A percentile compares a stretch with the other conserved stretches of the same genome.
Conservation (phyloP, 2,329 filamentous ascomycete genomes). For the Eurotiales sp. region DNA sequence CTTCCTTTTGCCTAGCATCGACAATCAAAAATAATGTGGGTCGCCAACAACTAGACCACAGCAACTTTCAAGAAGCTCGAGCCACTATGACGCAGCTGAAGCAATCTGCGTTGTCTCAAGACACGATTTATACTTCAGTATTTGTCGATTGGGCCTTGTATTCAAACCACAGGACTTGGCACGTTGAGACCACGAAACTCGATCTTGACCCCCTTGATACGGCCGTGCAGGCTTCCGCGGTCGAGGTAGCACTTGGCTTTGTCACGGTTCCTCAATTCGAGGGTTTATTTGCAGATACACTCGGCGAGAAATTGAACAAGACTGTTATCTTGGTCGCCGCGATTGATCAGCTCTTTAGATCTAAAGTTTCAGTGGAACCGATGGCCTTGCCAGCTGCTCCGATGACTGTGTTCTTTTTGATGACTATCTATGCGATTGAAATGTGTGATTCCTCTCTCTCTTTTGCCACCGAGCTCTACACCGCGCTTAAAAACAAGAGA, state of each 20-base stretch:
- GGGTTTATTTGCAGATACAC: conserved; percentile 1
- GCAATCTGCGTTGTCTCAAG: not conserved
- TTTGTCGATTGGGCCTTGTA: not conserved
- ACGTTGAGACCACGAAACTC: not conserved
- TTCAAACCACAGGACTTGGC: not conserved
- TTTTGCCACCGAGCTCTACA: conserved; percentile 16
- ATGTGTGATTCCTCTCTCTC: conserved; percentile 19
- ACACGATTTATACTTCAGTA: not conserved
- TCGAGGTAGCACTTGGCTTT: not conserved
- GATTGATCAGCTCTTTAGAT: conserved; percentile 15
- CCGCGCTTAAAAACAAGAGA: conserved; percentile 11
- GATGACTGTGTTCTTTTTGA: conserved; percentile 17
- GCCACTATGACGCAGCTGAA: not conserved
- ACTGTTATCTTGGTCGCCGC: conserved; percentile 19
- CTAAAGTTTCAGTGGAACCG: conserved; percentile 13
- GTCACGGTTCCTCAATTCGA: conserved; percentile 5
- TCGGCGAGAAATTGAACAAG: conserved; percentile 13
- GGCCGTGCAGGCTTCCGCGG: not conserved
- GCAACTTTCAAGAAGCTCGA: not conserved
- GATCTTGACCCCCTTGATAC: not conserved
- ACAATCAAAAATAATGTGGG: not conserved
- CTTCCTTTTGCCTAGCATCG: conserved; percentile 17
- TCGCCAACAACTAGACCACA: not conserved
- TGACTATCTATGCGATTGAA: conserved; percentile 17
- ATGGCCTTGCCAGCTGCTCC: conserved; percentile 12